phyloP scores from a whole-genome alignment of 2,329 filamentous ascomycete species.

The Sarocladiaceae sp. region DNA sequence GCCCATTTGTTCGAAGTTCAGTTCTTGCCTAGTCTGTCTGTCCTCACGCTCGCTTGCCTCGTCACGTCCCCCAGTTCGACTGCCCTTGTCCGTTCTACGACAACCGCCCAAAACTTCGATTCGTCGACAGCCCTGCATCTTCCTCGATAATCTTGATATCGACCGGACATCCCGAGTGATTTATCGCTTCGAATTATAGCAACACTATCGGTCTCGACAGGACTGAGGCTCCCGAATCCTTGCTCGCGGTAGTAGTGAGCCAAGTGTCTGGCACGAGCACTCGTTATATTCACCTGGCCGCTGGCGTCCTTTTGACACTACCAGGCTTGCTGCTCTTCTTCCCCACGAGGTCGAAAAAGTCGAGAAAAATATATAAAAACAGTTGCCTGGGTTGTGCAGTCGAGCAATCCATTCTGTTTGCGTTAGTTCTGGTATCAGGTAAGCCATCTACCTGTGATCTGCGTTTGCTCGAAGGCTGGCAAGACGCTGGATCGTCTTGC shows the following conservation, averaged over 20 bases:
- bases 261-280: conserved; percentile 27
- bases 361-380: neutral
- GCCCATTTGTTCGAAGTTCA: neutral
- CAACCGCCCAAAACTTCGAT: neutral
- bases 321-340: conserved; percentile 20
- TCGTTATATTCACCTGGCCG: conserved; percentile 40
- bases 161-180: neutral
- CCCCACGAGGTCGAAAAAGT: conserved; percentile 18
- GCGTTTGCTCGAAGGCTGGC: neutral
- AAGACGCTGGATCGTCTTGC: neutral
- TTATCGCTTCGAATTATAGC: neutral
- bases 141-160: neutral
- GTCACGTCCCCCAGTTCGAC: neutral
- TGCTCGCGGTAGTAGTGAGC: conserved; percentile 43
- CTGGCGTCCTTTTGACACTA: conserved; percentile 45
- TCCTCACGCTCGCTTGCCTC: conserved; percentile 4
- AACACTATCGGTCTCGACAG: neutral
- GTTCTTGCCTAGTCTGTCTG: neutral
- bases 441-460: neutral
- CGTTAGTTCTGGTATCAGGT: neutral
- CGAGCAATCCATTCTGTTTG: neutral
- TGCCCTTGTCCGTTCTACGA: neutral
- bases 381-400: neutral
- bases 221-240: conserved; percentile 15
- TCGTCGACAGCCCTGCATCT: neutral